Conservation (phyloP, 768 basidiomycete genomes). For the Nidula microcarpa region DNA sequence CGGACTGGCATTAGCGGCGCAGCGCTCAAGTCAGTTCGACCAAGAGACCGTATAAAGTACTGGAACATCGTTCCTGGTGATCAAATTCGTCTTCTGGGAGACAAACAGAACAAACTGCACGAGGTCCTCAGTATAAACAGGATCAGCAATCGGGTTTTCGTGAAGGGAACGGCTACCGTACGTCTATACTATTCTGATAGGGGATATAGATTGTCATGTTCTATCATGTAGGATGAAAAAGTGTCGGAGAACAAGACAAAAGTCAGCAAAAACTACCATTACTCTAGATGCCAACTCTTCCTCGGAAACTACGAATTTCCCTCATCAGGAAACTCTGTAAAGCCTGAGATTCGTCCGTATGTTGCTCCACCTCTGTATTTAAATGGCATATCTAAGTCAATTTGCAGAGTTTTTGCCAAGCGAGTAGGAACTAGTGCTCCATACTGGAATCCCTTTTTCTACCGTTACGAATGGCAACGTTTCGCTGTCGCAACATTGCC, state of each 20-base stretch:
- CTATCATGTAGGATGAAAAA: conserved; percentile 11
- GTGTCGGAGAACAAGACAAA: conserved; percentile 24
- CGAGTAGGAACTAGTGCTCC: conserved; percentile 63
- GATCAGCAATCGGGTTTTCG: conserved; percentile 66
- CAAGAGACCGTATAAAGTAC: conserved; percentile 71
- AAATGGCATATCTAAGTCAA: conserved; percentile 1
- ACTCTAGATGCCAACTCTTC: conserved; percentile 78
- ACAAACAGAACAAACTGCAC: conserved; percentile 53
- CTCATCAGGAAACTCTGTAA: conserved; percentile 30
- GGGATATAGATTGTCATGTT: neutral
- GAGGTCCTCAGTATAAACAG: conserved; percentile 75
- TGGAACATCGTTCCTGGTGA: conserved; percentile 91
- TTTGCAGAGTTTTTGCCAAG: conserved; percentile 69
- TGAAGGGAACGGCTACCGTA: conserved; percentile 39
- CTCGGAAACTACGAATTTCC: conserved; percentile 65
- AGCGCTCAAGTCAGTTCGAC: conserved; percentile 51
- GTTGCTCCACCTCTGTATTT: conserved; percentile 15
- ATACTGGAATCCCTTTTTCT: conserved; percentile 50
- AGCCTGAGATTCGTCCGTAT: conserved; percentile 42
- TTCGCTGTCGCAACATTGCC: conserved; percentile 32
- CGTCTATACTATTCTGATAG: conserved; percentile 1
- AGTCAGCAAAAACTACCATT: conserved; percentile 56
- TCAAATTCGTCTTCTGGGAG: conserved; percentile 66
- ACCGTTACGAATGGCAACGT: conserved; percentile 70
- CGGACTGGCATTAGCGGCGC: conserved; percentile 40